Evolutionary conservation across 2,329 filamentous ascomycete genomes (phyloP).

Genomic region (Hirsutella thompsonii): DNA sequence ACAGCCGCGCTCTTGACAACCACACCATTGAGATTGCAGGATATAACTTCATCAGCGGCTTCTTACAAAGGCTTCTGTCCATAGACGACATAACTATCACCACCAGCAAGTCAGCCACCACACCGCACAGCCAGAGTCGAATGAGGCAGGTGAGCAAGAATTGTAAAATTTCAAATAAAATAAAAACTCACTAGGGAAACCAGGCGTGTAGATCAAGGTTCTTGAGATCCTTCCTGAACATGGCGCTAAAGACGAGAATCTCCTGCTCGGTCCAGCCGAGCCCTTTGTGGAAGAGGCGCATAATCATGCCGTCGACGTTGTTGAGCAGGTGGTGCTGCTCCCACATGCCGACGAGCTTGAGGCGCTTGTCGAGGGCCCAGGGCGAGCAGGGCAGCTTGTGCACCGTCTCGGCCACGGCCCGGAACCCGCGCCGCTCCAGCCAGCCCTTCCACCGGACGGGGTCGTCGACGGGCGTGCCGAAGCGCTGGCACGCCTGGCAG

Average conservation of each 20-base stretch:
- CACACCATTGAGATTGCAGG: neutral
- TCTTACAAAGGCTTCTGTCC: neutral
- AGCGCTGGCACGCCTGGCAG: slow-evolving; percentile 11
- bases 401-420: slow-evolving; percentile 29
- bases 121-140: no score
- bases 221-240: slow-evolving; percentile 16
- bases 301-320: slow-evolving; percentile 15
- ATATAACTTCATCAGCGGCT: no score
- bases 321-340: slow-evolving; percentile 10
- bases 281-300: slow-evolving; percentile 18
- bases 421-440: slow-evolving; percentile 36
- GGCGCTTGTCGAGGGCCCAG: slow-evolving; percentile 33
- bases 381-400: slow-evolving; percentile 32
- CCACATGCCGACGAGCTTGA: slow-evolving; percentile 32
- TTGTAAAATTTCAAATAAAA: neutral
- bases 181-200: slow-evolving; percentile 16
- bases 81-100: slow-evolving; percentile 1
- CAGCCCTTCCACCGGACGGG: slow-evolving; percentile 15
- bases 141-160: no score
- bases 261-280: slow-evolving; percentile 17
- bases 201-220: slow-evolving; percentile 17
- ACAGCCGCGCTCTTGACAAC: neutral
- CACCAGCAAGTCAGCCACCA: neutral
- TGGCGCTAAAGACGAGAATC: slow-evolving; percentile 12
- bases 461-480: slow-evolving; percentile 15